phyloP scores from a whole-genome alignment of 2,329 filamentous ascomycete genomes.

The Tolypocladium endophyticum region DNA sequence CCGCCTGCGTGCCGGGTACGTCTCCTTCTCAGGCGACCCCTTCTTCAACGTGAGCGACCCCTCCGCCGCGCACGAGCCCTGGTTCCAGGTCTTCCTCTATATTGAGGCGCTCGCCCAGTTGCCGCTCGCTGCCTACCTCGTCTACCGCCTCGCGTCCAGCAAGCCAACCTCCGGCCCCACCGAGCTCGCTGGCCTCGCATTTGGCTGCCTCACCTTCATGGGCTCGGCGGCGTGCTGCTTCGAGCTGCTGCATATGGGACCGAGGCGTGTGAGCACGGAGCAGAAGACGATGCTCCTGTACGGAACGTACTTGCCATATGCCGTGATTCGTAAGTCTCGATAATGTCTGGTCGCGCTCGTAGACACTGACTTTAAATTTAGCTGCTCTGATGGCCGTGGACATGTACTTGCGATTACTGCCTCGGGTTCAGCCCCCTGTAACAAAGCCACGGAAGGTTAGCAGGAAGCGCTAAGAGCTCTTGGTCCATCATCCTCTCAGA shows the following conservation, averaged over 20 bases:
- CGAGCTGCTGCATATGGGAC: conserved; percentile 39
- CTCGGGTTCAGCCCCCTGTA: conserved; percentile 23
- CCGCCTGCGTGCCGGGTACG: conserved; percentile 34
- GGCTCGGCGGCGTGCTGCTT: conserved; percentile 41
- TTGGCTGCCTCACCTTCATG: conserved; percentile 39
- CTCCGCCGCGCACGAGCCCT: conserved; percentile 25
- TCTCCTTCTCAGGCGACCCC: conserved; percentile 39
- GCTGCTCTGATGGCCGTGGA: conserved; percentile 40
- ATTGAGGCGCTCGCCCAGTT: conserved; percentile 40
- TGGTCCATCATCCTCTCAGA: not conserved
- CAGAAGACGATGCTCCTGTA: conserved; percentile 36
- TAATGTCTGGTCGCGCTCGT: not conserved
- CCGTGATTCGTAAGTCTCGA: conserved; percentile 37
- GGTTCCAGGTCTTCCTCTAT: conserved; percentile 40
- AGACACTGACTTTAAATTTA: conserved; percentile 11
- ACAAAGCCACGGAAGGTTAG: conserved; percentile 26
- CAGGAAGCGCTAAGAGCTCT: not conserved
- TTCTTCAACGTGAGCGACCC: conserved; percentile 32
- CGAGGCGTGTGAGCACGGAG: conserved; percentile 28
- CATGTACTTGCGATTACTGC: conserved; percentile 42
- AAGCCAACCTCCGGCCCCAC: conserved; percentile 24
- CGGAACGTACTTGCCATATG: conserved; percentile 41
- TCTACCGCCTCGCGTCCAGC: conserved; percentile 24
- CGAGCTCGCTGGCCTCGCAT: conserved; percentile 42
- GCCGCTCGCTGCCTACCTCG: conserved; percentile 38